Evolutionary conservation across 2,329 filamentous ascomycete species (phyloP).

Genomic region (Cryoendolithus antarcticus): DNA sequence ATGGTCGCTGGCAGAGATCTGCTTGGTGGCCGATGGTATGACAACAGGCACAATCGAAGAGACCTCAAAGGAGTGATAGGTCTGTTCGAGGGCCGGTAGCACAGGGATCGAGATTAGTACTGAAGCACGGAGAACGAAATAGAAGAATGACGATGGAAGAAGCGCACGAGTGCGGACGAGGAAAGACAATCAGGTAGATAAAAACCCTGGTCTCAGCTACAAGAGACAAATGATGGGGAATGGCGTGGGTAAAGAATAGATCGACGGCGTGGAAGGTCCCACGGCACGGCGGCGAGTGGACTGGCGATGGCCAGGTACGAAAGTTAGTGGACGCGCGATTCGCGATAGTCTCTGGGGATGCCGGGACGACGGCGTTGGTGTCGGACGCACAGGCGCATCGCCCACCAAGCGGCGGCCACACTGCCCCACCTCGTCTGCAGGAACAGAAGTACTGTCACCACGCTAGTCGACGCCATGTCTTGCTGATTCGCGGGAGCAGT

Average conservation of each 20-base stretch:
- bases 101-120: slow-evolving; percentile 9
- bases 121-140: slow-evolving; percentile 12
- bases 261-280: slow-evolving; percentile 9
- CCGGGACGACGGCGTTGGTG: slow-evolving; percentile 10
- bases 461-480: slow-evolving; percentile 2
- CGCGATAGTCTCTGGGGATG: slow-evolving; percentile 14
- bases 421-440: slow-evolving; percentile 6
- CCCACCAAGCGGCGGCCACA: neutral
- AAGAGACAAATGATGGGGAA: slow-evolving; percentile 13
- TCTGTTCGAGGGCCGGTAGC: slow-evolving; percentile 3
- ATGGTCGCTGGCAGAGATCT: no score
- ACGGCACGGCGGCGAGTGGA: no score
- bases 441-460: slow-evolving; percentile 4
- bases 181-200: slow-evolving; percentile 15
- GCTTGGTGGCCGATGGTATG: no score
- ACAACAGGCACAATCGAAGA: slow-evolving; percentile 2
- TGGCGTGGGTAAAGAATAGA: slow-evolving; percentile 16
- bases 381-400: neutral
- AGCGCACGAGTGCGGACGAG: slow-evolving; percentile 14
- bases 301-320: slow-evolving; percentile 15
- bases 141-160: slow-evolving; percentile 14
- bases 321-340: slow-evolving; percentile 12
- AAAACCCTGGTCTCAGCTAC: slow-evolving; percentile 16
- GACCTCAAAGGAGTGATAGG: slow-evolving; percentile 9
- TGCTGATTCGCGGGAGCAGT: slow-evolving; percentile 3